These are phyloP conservation scores for Cymbopogon citratus DNA, from an alignment of 176 grass and related monocot species.

Conservation along the genomic window DNA sequence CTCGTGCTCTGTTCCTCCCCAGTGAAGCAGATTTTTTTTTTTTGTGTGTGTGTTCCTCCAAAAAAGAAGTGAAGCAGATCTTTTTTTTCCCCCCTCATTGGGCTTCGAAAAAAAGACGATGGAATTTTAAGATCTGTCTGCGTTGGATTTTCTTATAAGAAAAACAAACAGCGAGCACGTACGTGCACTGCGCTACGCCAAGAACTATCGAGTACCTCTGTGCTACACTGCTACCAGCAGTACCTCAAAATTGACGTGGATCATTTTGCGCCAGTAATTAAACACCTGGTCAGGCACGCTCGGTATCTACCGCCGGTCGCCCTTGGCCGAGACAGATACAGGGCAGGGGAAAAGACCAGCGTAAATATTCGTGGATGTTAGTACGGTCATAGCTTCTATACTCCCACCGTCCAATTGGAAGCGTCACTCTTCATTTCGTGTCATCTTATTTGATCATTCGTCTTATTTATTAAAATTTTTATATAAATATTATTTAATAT, in stretches of 20 bases:
- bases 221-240: not conserved
- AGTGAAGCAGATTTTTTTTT: not conserved
- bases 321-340: not conserved
- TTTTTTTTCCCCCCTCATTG: too few relatives aligned
- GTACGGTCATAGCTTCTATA: too few relatives aligned
- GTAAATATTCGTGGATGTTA: too few relatives aligned
- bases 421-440: too few relatives aligned
- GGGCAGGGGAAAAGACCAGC: too few relatives aligned
- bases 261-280: not conserved
- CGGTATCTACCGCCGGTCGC: not conserved
- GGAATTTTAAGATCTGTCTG: not conserved
- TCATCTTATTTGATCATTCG: too few relatives aligned
- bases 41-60: not conserved
- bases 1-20: too few relatives aligned
- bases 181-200: not conserved
- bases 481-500: too few relatives aligned
- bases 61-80: not conserved
- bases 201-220: not conserved
- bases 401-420: too few relatives aligned
- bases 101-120: not conserved
- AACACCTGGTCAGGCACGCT: not conserved
- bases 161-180: not conserved
- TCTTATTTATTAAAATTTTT: too few relatives aligned
- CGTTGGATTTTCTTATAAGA: not conserved
- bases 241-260: not conserved